These are phyloP conservation scores for Xylaria sp. DNA, from an alignment of 2,329 filamentous ascomycete genomes.

Conservation along the genomic window DNA sequence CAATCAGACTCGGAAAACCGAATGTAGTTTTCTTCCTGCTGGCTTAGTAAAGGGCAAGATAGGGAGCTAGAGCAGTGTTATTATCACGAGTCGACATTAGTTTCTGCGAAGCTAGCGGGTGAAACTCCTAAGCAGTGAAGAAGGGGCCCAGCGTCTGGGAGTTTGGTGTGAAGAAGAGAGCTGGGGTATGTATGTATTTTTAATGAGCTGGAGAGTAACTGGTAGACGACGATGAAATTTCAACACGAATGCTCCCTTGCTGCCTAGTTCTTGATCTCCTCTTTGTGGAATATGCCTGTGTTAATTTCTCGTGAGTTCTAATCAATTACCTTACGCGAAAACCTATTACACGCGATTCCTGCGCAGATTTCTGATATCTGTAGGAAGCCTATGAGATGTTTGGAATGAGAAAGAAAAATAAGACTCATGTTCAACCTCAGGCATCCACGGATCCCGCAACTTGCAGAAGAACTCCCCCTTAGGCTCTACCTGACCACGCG, in stretches of 20 bases:
- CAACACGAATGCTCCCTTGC: too few species aligned
- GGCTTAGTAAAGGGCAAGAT: too few species aligned
- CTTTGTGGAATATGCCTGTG: slow-evolving; percentile 35
- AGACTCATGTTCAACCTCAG: slow-evolving; percentile 39
- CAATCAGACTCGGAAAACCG: neutral
- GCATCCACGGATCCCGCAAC: slow-evolving; percentile 47
- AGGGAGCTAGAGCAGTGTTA: too few species aligned
- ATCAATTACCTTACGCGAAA: neutral
- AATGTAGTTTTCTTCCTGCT: neutral
- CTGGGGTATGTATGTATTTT: too few species aligned
- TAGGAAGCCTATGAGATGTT: neutral
- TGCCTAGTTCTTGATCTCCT: slow-evolving; percentile 6
- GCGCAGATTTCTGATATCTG: neutral
- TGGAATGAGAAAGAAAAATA: too few species aligned
- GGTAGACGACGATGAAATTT: neutral
- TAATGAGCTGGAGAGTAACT: too few species aligned
- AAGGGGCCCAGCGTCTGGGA: too few species aligned
- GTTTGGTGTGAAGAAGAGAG: too few species aligned
- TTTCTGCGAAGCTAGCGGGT: too few species aligned
- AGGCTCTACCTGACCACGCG: slow-evolving; percentile 44
- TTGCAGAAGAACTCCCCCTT: slow-evolving; percentile 49
- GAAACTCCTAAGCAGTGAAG: too few species aligned
- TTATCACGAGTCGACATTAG: too few species aligned
- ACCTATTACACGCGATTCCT: neutral
- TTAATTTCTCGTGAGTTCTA: neutral